Evolutionary conservation across 495 filamentous ascomycete species (phyloP), one percentile per base, ranked within the genome.

Genomic region (Aspergillus olivimuriae): DNA sequence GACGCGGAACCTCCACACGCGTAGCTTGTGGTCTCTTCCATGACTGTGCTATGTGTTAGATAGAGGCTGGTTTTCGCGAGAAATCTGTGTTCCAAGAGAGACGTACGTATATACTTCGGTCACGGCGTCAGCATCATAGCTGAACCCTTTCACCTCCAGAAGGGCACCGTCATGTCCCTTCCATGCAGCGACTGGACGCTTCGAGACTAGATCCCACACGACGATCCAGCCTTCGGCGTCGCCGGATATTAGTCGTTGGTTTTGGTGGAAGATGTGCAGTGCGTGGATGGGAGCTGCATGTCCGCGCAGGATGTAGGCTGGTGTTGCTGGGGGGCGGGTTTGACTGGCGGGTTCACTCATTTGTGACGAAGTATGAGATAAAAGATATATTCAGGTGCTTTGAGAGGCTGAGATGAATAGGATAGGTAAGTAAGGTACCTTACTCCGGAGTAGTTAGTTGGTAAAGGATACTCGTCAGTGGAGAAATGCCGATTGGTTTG

Each of bases 221-320:
- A 94, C 74, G 24, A 94, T 69, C 76, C 86, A 96, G 50, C 92
- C 92, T 39, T 95, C 85, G 3, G 87, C 85, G 63, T 98, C 92
- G 14, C 83, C 92, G 4, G 89, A 90, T 20, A 91, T 56, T 1
- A 98, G 81, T 8, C 87, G 82, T 36, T 78, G 71, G 52, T 95
- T 94, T 39, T 65, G 53, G 34, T 75, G 76, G 48, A 86, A 75
- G 59, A 98, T 86, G 41, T 77, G 62, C 19, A 92, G 65, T 12
- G 80, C 76, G 58, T 98, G 90, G 40, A 97, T 84, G 42, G 86
- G 82, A 2, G 86, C 68, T 21, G 76, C 72, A 65, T 98, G 92
- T 41, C 92, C 92, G 51, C 92, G 84, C 23, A 98, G 77, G 37
- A 97, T 80, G 57, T 92, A 91, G 39, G 77, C 73, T 37, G 90